Conservation (phyloP, 306 rosid genomes). For the Oemleria cerasiformis region DNA sequence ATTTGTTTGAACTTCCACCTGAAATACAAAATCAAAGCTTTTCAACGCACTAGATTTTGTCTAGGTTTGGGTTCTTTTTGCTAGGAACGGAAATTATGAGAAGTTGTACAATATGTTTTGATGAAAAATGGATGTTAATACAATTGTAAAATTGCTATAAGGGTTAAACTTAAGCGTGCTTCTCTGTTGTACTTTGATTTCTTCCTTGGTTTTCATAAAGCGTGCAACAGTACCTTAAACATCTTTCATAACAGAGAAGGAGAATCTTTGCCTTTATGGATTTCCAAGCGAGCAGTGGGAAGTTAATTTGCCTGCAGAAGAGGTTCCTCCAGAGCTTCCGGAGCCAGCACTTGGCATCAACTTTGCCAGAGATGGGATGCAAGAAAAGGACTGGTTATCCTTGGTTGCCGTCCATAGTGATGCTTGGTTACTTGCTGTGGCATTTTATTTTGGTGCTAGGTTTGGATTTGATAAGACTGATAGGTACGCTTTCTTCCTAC, state of each 20-base stretch:
- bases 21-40: neutral
- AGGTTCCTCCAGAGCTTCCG: constrained; percentile 75
- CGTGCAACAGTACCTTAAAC: constrained; percentile 1
- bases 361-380: constrained; percentile 65
- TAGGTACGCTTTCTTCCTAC: constrained; percentile 40
- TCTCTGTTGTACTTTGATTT: neutral
- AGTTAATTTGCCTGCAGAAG: constrained; percentile 65
- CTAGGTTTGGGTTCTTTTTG: neutral
- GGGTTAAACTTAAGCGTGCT: neutral
- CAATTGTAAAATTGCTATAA: neutral
- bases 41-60: neutral
- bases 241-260: constrained; percentile 47
- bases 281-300: constrained; percentile 69
- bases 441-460: constrained; percentile 61
- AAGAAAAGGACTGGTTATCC: constrained; percentile 63
- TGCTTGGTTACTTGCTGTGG: constrained; percentile 69
- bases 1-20: neutral
- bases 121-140: neutral
- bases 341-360: constrained; percentile 76
- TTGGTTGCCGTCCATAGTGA: constrained; percentile 75
- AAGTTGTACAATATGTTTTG: neutral
- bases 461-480: constrained; percentile 63
- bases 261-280: constrained; percentile 79
- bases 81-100: neutral
- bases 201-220: neutral